phyloP scores from a whole-genome alignment of 2,329 filamentous ascomycete genomes.

The Beauveria brongniartii region DNA sequence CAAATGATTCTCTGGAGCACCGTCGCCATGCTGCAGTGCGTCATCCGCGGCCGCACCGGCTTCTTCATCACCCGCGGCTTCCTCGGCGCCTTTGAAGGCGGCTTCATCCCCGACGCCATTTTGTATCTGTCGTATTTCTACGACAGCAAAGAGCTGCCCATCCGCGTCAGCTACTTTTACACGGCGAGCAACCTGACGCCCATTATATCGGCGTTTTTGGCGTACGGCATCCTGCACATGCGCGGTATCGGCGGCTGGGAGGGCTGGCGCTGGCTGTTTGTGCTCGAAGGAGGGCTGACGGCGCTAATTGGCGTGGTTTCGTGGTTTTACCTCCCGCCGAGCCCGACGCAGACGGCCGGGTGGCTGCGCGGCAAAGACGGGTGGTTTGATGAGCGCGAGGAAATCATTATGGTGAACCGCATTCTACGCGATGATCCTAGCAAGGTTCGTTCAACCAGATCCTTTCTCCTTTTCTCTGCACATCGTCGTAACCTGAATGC shows the following conservation, averaged over 20 bases:
- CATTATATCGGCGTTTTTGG: slow-evolving; percentile 30
- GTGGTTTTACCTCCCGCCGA: slow-evolving; percentile 47
- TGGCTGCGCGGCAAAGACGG: slow-evolving; percentile 44
- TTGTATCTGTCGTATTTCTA: slow-evolving; percentile 38
- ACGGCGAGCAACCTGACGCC: slow-evolving; percentile 32
- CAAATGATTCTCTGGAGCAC: slow-evolving; percentile 48
- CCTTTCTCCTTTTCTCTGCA: no score
- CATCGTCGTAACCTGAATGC: no score
- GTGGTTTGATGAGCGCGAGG: slow-evolving; percentile 54
- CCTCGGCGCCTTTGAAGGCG: slow-evolving; percentile 29
- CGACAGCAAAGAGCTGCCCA: slow-evolving; percentile 31
- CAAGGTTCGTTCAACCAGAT: slow-evolving; percentile 23
- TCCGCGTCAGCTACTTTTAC: slow-evolving; percentile 34
- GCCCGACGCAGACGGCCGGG: slow-evolving; percentile 39
- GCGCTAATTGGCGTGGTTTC: slow-evolving; percentile 42
- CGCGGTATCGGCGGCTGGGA: slow-evolving; percentile 26
- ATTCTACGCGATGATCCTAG: slow-evolving; percentile 50
- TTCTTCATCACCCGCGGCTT: slow-evolving; percentile 21
- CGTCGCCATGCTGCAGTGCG: slow-evolving; percentile 28
- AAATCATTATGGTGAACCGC: slow-evolving; percentile 54
- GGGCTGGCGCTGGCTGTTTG: slow-evolving; percentile 44
- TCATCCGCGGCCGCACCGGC: slow-evolving; percentile 9
- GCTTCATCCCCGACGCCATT: slow-evolving; percentile 33
- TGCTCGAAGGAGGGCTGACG: slow-evolving; percentile 43
- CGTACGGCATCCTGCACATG: slow-evolving; percentile 33